phyloP scores from a whole-genome alignment of 176 grass and related monocot species.

The Eremochloa ophiuroides region DNA sequence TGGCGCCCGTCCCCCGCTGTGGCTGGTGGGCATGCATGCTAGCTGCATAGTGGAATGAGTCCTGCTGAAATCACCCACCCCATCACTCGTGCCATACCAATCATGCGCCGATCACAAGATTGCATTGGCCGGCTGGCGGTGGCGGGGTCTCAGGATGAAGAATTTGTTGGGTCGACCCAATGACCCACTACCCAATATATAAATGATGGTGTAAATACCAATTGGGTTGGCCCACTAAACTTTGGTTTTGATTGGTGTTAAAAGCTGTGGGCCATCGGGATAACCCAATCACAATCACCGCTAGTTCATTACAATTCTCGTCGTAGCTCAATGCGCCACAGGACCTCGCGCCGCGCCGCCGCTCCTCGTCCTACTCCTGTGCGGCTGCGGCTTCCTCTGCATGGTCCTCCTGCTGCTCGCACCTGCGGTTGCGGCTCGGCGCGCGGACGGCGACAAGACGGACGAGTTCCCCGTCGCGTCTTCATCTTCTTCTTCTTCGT shows the following conservation, averaged over 20 bases:
- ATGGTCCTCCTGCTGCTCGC: slow-evolving; percentile 26
- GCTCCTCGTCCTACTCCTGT: slow-evolving; percentile 26
- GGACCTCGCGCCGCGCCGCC: neutral
- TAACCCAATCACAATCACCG: no score
- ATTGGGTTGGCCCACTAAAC: no score
- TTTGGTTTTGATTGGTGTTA: no score
- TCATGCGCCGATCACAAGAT: neutral
- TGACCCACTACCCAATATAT: no score
- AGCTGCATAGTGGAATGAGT: neutral
- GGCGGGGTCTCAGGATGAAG: no score
- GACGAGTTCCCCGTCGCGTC: neutral
- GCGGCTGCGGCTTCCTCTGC: slow-evolving; percentile 25
- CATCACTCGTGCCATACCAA: neutral
- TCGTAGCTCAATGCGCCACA: no score
- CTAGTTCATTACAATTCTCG: no score
- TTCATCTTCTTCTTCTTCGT: no score
- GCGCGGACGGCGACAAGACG: neutral
- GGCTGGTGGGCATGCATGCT: neutral
- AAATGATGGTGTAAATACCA: no score
- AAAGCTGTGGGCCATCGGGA: no score
- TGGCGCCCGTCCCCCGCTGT: no score
- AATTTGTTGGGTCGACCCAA: no score
- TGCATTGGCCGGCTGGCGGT: neutral
- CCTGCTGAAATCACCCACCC: neutral
- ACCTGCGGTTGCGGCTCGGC: slow-evolving; percentile 21